Evolutionary conservation across 2,329 filamentous ascomycete genomes (phyloP), one percentile per base, ranked within the genome.

Genomic region (Dryadomyces sulphureus): DNA sequence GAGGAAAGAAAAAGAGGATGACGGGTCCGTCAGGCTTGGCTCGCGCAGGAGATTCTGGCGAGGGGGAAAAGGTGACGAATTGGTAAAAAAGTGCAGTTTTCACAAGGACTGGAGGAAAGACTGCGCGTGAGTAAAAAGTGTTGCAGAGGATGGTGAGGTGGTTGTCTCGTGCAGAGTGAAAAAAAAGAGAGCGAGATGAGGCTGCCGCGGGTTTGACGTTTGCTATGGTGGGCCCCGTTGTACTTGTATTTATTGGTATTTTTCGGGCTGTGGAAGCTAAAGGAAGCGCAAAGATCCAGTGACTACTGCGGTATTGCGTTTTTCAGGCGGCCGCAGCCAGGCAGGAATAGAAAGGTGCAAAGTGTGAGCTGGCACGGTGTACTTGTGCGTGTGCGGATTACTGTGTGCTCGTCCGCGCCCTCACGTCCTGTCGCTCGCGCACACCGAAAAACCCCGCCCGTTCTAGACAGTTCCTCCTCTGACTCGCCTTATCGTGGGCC

Each of bases 221-320:
- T 53, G 52, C 52, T 53, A 52, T 52, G 50, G 52, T 53, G 52
- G 52, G 41, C 48, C 50, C 48, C n/a, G n/a, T n/a, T n/a, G n/a
- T n/a, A n/a, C 19, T 24, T 41, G 19, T 32, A 38, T 45, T 45
- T 45, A 40, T 43, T 46, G 45, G 7, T 45, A 34, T 25, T 45
- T 45, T 46, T 45, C 45, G 45, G 32, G 38, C 40, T 44, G 46
- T 51, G 48, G 54, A 56, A 56, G 50, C 47, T 53, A 46, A 47
- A 50, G 52, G 54, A 56, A 56, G 42, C 54, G 41, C 40, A 53
- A 54, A 54, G 54, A 56, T 53, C 49, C 49, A 22, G 41, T 21
- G 41, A 21, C 27, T 43, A 27, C 24, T n/a, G n/a, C n/a, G n/a
- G n/a, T 32, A 14, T 32, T 14, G 27, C n/a, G 27, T 32, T 32